Evolutionary conservation across 805 yeast species (phyloP).

Genomic region (Candida xiaguanensis): DNA sequence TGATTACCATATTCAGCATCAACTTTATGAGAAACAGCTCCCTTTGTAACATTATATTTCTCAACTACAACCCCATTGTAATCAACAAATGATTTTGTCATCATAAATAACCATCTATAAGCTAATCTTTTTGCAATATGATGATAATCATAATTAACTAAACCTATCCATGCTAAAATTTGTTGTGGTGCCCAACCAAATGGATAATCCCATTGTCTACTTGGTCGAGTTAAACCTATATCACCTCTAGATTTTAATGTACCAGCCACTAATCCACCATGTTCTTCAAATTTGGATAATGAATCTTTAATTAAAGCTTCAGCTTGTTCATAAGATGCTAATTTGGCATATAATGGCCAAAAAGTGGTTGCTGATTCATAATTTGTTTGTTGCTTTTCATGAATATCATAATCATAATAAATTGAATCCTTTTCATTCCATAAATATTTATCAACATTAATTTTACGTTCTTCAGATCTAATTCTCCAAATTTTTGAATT

Average conservation of each 20-base stretch:
- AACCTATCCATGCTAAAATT: conserved; percentile 88
- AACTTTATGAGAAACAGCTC: conserved; percentile 83
- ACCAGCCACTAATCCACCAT: conserved; percentile 88
- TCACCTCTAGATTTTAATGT: conserved; percentile 72
- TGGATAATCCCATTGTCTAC: conserved; percentile 97
- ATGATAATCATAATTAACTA: conserved; percentile 64
- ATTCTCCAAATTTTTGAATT: conserved; percentile 56
- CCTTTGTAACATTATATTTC: conserved; percentile 84
- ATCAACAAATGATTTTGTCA: conserved; percentile 87
- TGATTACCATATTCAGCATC: conserved; percentile 97
- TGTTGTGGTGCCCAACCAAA: conserved; percentile 99
- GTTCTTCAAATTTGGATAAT: conserved; percentile 69
- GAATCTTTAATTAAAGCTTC: conserved; percentile 51
- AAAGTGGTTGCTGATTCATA: conserved; percentile 87
- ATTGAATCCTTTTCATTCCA: conserved; percentile 83
- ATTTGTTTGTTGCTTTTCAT: conserved; percentile 47
- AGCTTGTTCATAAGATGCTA: conserved; percentile 67
- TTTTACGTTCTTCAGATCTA: conserved; percentile 54
- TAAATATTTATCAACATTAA: conserved; percentile 58
- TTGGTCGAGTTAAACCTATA: conserved; percentile 67
- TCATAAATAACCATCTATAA: conserved; percentile 85
- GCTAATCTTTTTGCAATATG: conserved; percentile 67
- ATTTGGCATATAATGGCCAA: conserved; percentile 89
- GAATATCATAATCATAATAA: conserved; percentile 80
- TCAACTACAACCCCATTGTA: conserved; percentile 94